Evolutionary conservation across 2,329 filamentous ascomycete genomes (phyloP).

Genomic region (Calonectria hongkongensis): DNA sequence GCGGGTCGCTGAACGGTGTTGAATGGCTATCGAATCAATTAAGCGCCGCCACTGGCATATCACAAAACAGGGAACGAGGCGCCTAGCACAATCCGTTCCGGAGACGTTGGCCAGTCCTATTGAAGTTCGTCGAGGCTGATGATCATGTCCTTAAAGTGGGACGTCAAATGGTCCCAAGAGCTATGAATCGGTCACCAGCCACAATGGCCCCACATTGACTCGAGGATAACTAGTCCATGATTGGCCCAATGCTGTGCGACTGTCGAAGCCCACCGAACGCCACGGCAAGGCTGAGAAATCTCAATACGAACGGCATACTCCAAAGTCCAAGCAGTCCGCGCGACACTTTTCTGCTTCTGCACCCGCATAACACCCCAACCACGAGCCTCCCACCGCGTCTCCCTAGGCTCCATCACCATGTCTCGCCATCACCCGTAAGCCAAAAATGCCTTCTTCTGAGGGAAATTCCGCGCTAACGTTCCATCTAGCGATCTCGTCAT

Average conservation of each 20-base stretch:
- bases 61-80: neutral
- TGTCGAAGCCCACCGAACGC: conserved; percentile 52
- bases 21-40: conserved; percentile 26
- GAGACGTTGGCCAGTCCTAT: conserved; percentile 1
- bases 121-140: conserved; percentile 55
- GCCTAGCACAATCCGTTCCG: neutral
- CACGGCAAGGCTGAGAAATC: conserved; percentile 69
- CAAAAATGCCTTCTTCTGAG: neutral
- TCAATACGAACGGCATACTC: conserved; percentile 45
- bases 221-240: conserved; percentile 32
- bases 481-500: conserved; percentile 90
- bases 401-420: conserved; percentile 72
- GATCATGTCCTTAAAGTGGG: conserved; percentile 46
- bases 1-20: neutral
- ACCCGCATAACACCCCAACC: conserved; percentile 30
- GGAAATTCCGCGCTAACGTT: conserved; percentile 52
- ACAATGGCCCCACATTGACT: conserved; percentile 40
- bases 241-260: conserved; percentile 46
- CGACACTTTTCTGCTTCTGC: conserved; percentile 34
- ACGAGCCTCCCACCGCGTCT: conserved; percentile 25
- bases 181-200: conserved; percentile 41
- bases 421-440: conserved; percentile 94
- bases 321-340: conserved; percentile 39
- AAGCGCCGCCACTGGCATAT: neutral
- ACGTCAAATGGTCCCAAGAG: conserved; percentile 41